Percentiles rank a stretch among this genome's conserved stretches.
These are phyloP conservation scores for Rhizophagus sp. DNA, from an alignment of 192 early-diverging fungal species.

Conservation along the genomic window DNA sequence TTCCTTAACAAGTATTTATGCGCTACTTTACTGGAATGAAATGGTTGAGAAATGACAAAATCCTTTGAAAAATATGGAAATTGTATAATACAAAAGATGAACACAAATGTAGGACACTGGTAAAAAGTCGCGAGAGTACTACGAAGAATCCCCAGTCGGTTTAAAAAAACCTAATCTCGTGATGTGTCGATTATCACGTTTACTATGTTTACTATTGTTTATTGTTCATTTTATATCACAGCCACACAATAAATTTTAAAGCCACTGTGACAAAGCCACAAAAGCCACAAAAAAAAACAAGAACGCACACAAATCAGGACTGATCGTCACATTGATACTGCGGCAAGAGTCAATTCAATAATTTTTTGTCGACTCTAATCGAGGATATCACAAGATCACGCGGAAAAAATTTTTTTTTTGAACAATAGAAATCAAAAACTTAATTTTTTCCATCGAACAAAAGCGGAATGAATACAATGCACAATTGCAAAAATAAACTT, in stretches of 20 bases:
- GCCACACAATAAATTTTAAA: neutral
- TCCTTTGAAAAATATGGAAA: neutral
- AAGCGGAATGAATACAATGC: neutral
- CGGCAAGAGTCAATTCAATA: no score
- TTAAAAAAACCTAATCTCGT: neutral
- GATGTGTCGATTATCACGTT: neutral
- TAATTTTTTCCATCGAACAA: neutral
- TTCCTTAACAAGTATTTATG: neutral
- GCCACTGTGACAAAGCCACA: neutral
- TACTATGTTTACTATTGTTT: neutral
- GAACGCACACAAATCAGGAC: neutral
- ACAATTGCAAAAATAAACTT: neutral
- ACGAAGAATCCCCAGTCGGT: neutral
- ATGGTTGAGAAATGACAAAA: neutral
- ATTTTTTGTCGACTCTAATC: no score
- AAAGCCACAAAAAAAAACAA: neutral
- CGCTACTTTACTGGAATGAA: neutral
- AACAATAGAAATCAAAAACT: neutral
- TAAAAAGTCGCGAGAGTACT: constrained; percentile 9
- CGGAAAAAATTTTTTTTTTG: no score
- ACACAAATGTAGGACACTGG: neutral
- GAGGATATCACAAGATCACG: no score
- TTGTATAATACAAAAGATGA: neutral
- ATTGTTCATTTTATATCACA: neutral
- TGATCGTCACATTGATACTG: no score